These are phyloP conservation scores for Croton setiger DNA, from an alignment of 441 rosid species.

Conservation along the genomic window DNA sequence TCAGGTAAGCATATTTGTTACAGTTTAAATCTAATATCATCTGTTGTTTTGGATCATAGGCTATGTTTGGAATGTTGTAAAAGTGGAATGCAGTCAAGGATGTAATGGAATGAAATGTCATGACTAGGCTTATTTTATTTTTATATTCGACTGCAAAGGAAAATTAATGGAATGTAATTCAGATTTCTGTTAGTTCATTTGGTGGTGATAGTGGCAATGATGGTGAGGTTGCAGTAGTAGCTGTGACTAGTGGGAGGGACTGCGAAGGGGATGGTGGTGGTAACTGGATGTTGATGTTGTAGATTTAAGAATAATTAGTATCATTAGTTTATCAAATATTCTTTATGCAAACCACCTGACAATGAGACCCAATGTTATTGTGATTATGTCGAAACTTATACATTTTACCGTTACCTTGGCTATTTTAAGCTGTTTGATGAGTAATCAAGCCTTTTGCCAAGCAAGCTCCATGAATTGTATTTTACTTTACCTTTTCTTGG, in stretches of 20 bases:
- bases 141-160: background rate
- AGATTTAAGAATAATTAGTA: background rate
- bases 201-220: background rate
- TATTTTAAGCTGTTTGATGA: background rate
- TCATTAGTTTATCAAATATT: background rate
- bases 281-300: background rate
- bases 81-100: background rate
- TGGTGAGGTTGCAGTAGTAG: background rate
- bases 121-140: background rate
- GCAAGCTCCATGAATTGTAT: too few relatives aligned
- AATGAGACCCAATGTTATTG: background rate
- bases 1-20: slow-evolving; percentile 43
- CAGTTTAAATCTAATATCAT: slow-evolving; percentile 5
- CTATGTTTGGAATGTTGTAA: background rate
- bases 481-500: background rate
- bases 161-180: background rate
- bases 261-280: background rate
- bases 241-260: background rate
- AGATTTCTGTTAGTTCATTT: background rate
- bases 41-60: background rate
- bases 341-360: background rate
- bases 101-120: background rate
- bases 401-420: background rate
- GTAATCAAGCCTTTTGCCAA: background rate
- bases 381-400: background rate